Conservation (phyloP, 208 protist species). For the Lotmaria passim region DNA sequence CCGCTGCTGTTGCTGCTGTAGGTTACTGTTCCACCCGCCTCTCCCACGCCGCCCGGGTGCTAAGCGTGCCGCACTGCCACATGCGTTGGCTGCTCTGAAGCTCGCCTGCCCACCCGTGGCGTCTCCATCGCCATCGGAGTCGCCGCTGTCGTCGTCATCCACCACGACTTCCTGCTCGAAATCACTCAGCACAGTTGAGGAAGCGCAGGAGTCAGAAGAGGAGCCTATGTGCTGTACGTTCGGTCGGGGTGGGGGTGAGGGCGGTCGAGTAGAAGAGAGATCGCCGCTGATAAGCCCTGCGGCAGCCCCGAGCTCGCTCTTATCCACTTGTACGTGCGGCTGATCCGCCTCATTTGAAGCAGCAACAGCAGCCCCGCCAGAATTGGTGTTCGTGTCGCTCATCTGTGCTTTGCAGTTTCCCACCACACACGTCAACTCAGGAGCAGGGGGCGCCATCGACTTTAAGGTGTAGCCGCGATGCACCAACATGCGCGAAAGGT, state of each 20-base stretch:
- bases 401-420: background rate
- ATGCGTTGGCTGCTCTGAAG: background rate
- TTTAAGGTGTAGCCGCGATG: background rate
- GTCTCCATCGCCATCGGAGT: background rate
- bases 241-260: background rate
- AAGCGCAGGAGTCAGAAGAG: slow-evolving; percentile 5
- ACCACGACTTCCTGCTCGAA: slow-evolving; percentile 16
- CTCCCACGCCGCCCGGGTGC: background rate
- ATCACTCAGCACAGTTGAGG: background rate
- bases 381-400: no score
- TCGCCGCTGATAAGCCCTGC: slow-evolving; percentile 3
- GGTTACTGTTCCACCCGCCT: background rate
- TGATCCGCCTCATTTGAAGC: no score
- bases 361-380: no score
- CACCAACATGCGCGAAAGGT: slow-evolving; percentile 56
- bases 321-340: background rate
- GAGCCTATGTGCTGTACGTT: background rate
- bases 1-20: background rate
- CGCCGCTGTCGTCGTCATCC: background rate
- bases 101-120: background rate
- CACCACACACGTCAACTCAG: background rate
- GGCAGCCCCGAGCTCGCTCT: no score
- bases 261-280: background rate
- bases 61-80: background rate
- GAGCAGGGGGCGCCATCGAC: background rate